phyloP scores from a whole-genome alignment of 164 flowering plant genomes.

The Chimonanthus salicifolius region DNA sequence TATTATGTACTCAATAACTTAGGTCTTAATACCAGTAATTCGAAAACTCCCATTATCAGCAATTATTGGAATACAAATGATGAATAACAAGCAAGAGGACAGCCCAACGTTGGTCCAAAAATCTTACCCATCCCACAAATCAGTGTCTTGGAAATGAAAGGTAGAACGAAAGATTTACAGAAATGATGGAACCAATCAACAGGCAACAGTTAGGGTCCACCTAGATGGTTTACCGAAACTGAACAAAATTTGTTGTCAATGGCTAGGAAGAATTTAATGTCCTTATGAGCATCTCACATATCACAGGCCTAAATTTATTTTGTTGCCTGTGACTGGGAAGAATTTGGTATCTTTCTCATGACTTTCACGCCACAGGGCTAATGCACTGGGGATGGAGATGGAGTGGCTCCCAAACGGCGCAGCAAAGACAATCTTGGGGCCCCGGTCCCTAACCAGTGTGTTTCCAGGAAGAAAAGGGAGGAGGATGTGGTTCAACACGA shows the following conservation, averaged over 20 bases:
- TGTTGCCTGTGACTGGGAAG: background rate
- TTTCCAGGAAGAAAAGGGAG: conserved; percentile 48
- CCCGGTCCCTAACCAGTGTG: conserved; percentile 33
- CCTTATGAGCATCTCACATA: background rate
- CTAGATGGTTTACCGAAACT: background rate
- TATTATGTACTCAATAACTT: no score
- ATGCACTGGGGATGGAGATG: conserved; percentile 49
- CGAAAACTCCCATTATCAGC: no score
- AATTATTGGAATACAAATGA: no score
- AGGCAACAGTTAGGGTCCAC: background rate
- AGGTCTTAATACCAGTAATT: no score
- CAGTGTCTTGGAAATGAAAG: no score
- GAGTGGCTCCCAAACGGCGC: conserved; percentile 53
- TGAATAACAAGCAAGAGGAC: no score
- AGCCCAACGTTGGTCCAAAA: no score
- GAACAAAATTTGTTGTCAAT: background rate
- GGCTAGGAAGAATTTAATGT: background rate
- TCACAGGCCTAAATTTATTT: no score
- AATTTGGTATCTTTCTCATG: background rate
- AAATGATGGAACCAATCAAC: background rate
- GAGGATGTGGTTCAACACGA: conserved; percentile 60
- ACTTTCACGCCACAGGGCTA: conserved; percentile 29
- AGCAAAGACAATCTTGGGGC: conserved; percentile 38
- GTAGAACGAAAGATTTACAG: no score
- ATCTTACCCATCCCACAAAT: no score